These are phyloP conservation scores for Geranium incanum DNA, from an alignment of 441 rosid species.

Conservation along the genomic window DNA sequence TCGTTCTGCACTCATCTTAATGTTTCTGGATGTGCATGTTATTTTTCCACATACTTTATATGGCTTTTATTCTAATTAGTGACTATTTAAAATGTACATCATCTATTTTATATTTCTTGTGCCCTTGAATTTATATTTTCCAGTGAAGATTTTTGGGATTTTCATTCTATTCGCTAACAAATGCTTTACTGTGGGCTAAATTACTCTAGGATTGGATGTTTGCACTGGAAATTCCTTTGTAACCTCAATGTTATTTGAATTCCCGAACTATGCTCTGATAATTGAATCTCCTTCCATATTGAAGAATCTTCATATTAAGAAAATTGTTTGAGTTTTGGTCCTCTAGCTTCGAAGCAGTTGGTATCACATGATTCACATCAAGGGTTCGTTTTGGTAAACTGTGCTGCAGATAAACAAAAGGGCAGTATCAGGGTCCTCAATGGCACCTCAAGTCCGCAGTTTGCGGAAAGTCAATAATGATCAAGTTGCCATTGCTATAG, in stretches of 20 bases:
- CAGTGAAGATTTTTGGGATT: background rate
- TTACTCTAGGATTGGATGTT: conserved; percentile 4
- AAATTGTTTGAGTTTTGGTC: background rate
- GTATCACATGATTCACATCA: background rate
- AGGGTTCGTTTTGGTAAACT: conserved; percentile 20
- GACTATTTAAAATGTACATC: background rate
- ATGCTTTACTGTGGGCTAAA: background rate
- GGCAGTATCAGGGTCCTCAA: conserved; percentile 48
- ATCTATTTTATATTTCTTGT: background rate
- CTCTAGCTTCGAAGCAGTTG: conserved; percentile 10
- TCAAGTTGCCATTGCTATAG: conserved; percentile 88
- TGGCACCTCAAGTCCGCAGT: conserved; percentile 81
- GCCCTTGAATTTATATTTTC: background rate
- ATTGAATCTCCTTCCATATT: conserved; percentile 4
- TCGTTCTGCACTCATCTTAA: background rate
- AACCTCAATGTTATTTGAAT: background rate
- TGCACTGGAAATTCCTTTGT: background rate
- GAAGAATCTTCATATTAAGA: background rate
- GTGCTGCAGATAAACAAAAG: conserved; percentile 72
- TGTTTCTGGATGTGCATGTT: background rate
- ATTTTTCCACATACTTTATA: background rate
- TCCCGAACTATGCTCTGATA: background rate
- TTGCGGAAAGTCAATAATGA: conserved; percentile 84
- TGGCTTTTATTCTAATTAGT: background rate
- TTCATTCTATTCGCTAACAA: background rate